phyloP scores from a whole-genome alignment of 2,329 filamentous ascomycete species.

The Hortaea werneckii region DNA sequence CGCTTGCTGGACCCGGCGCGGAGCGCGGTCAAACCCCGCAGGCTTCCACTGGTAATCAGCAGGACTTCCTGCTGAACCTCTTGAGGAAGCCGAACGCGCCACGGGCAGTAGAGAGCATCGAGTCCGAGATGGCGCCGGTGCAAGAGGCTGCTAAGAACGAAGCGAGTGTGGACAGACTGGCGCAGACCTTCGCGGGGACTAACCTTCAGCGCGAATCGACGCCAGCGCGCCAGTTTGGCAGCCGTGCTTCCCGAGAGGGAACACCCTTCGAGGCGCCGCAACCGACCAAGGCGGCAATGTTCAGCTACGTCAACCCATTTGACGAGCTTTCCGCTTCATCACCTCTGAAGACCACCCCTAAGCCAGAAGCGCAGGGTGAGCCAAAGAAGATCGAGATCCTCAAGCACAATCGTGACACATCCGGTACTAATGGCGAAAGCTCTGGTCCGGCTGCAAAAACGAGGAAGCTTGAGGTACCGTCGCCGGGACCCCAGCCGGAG shows the following conservation, averaged over 20 bases:
- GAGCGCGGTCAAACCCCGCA: constrained; percentile 8
- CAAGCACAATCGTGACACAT: constrained; percentile 33
- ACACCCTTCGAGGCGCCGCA: constrained; percentile 31
- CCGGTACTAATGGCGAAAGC: constrained; percentile 17
- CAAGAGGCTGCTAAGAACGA: constrained; percentile 9
- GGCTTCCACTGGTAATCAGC: constrained; percentile 48
- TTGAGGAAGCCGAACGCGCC: constrained; percentile 53
- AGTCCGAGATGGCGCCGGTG: constrained; percentile 3
- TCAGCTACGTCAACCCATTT: constrained; percentile 64
- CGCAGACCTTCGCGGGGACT: constrained; percentile 36
- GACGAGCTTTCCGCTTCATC: constrained; percentile 59
- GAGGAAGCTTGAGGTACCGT: constrained; percentile 22
- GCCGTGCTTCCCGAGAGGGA: constrained; percentile 14
- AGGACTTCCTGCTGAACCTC: constrained; percentile 76
- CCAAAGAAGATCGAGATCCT: constrained; percentile 35
- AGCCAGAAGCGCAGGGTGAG: constrained; percentile 24
- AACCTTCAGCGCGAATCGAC: constrained; percentile 13
- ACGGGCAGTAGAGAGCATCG: constrained; percentile 22
- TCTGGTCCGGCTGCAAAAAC: constrained; percentile 25
- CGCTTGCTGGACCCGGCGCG: constrained; percentile 20
- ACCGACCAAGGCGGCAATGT: constrained; percentile 38
- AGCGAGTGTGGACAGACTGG: constrained; percentile 30
- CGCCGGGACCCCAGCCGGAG: constrained; percentile 2
- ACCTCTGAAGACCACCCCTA: constrained; percentile 49
- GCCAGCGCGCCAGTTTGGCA: constrained; percentile 21